These are phyloP conservation scores for Mortierella polycephala DNA, from an alignment of 371 early-diverging fungal species.

Conservation along the genomic window DNA sequence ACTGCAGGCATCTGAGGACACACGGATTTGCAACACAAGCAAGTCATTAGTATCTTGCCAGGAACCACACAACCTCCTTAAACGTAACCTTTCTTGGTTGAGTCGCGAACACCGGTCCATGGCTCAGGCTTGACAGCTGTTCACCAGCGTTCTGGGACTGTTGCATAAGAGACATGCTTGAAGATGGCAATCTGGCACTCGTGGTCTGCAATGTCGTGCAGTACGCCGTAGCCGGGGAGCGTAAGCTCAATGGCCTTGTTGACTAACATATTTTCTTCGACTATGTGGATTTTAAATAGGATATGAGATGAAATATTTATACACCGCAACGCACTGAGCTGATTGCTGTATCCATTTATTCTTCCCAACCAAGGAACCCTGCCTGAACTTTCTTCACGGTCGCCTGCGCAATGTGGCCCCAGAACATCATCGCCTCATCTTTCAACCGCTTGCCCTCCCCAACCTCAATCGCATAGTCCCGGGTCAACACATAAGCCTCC, in stretches of 20 bases:
- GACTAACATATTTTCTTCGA: background rate
- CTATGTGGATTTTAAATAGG: background rate
- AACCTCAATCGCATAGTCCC: background rate
- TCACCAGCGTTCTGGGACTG: constrained; percentile 27
- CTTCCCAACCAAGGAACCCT: background rate
- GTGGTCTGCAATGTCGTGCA: constrained; percentile 1
- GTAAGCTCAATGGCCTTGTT: constrained; percentile 1
- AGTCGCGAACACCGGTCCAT: constrained; percentile 34
- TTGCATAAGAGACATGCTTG: constrained; percentile 34
- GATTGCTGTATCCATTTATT: no score
- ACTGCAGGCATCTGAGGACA: background rate
- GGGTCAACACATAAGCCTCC: background rate
- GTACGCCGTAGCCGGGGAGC: background rate
- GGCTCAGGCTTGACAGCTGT: constrained; percentile 13
- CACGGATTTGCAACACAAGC: background rate
- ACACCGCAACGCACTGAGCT: no score
- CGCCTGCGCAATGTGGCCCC: background rate
- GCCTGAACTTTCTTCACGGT: background rate
- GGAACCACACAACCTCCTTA: background rate
- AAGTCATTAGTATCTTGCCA: background rate
- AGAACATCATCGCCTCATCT: background rate
- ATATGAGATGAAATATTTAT: no score
- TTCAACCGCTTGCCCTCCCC: background rate
- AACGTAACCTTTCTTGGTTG: constrained; percentile 17
- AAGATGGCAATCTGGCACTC: constrained; percentile 16